Evolutionary conservation across 2,329 filamentous ascomycete genomes (phyloP), one percentile per base, ranked within the genome.

Genomic region (Lachnellula cervina): DNA sequence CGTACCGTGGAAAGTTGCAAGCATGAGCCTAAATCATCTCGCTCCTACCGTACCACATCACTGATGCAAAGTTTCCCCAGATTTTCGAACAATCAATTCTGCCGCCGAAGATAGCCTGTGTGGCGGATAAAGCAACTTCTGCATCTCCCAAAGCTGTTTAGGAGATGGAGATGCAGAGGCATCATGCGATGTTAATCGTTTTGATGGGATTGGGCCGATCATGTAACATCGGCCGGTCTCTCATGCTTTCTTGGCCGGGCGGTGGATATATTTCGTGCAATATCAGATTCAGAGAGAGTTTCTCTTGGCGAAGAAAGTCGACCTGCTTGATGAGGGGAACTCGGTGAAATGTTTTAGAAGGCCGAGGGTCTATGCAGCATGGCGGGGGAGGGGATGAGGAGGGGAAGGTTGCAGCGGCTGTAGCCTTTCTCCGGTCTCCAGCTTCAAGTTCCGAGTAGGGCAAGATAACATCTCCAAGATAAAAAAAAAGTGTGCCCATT

Each of bases 141-240:
- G 53, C 49, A 56, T 58, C 51, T 60, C 60, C 60, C 55, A 53
- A 51, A 44, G 42, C 34, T 49, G 46, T 45, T 43, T 11, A 28
- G 49, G 44, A 51, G 16, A 14, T 53, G 48, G 16, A 38, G 14
- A 7, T 16, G 49, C 46, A 32, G 13, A 55, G 45, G 43, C 38
- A 54, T 57, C 61, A 63, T 60, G 59, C 61, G 57, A 56, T 57
- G 51, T 57, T 25, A 55, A 59, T 49, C 54, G 11, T 23, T 7
- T 51, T 55, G 21, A 35, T 48, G 40, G 54, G 21, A 55, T 45
- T 9, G 42, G 42, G 23, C 21, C 34, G 25, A 32, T 25, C 28
- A 52, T 53, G 55, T 49, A 57, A 49, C 55, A n/a, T 53, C 47
- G n/a, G 17, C 19, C 43, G 32, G 50, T 43, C 42, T 11, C 8